Percentiles rank a stretch among this genome's conserved stretches.
Conservation (phyloP, 1,284 basidiomycete species). For the Apiotrichum veenhuisii region DNA sequence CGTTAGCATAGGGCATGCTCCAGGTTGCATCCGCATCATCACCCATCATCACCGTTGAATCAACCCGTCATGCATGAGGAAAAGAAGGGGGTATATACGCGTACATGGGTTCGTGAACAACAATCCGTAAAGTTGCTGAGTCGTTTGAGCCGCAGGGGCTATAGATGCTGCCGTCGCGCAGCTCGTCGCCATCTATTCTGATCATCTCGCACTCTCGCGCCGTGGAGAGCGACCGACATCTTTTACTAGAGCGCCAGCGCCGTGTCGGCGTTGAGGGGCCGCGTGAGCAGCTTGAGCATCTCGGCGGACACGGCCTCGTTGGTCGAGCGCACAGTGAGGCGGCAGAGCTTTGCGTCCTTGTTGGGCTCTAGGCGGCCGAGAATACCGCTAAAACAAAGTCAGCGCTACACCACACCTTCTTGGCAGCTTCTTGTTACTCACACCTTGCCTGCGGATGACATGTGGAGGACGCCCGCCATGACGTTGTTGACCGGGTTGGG, state of each 20-base stretch:
- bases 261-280: constrained; percentile 43
- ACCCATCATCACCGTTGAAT: background rate
- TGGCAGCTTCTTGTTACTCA: constrained; percentile 20
- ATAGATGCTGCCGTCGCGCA: no score
- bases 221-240: no score
- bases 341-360: constrained; percentile 87
- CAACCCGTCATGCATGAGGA: constrained; percentile 2
- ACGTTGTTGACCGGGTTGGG: constrained; percentile 76
- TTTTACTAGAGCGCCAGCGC: constrained; percentile 15
- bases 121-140: background rate
- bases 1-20: no score
- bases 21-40: no score
- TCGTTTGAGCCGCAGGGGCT: no score
- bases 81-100: constrained; percentile 1
- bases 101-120: background rate
- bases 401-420: no score
- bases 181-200: no score
- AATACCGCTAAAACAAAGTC: constrained; percentile 62
- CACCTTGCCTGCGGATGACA: constrained; percentile 80
- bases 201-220: no score
- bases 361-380: constrained; percentile 91
- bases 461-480: constrained; percentile 88
- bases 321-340: constrained; percentile 90
- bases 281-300: constrained; percentile 57
- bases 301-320: constrained; percentile 85